Base-by-base conservation (phyloP, 2,329 filamentous ascomycete genomes). In the Pseudogymnoascus sp. region DNA sequence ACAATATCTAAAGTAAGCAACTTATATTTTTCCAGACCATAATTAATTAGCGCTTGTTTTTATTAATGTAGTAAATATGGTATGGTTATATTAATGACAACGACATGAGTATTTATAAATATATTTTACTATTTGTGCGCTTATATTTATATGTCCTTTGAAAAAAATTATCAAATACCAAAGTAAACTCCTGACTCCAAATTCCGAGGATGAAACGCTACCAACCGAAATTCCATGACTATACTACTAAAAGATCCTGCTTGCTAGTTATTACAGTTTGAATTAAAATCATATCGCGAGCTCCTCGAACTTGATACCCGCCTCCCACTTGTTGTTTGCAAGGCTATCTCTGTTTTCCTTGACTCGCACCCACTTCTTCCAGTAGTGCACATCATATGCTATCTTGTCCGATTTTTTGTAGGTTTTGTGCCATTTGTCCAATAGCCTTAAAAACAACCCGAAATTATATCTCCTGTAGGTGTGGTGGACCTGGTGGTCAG, bases 331-430 rank as follows among this genome's bases (percentile, higher is more conserved):
- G 16, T 56, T 56, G 12, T 33, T 56, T 18, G 7, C 47, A 33
- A 56, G 47, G n/a, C 47, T 56, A 4, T 31, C 47, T 18, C 47
- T 56, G 25, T 31, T 56, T 33, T 56, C 25, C n/a, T 56, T 33
- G 10, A 56, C 25, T 23, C 14, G 47, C 25, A 56, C 25, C 25
- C 25, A 56, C 25, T 31, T n/a, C 25, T 56, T 56, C 47, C 47
- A 33, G 25, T 56, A 56, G 47, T 56, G 47, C 47, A 56, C 47
- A 18, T 56, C 47, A 18, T 56, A 33, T 33, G 25, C 47, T 18
- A 56, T 56, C 25, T 56, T 56, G n/a, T 56, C 47, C n/a, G 47
- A 56, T 12, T 56, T 56, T 31, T 31, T 56, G 47, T 33, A 56
- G 25, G 47, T 53, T 16, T 31, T 53, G n/a, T 53, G 47, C 47